Evolutionary conservation across 768 basidiomycete genomes (phyloP), one percentile per base, ranked within the genome.

Genomic region (Suillus plorans): DNA sequence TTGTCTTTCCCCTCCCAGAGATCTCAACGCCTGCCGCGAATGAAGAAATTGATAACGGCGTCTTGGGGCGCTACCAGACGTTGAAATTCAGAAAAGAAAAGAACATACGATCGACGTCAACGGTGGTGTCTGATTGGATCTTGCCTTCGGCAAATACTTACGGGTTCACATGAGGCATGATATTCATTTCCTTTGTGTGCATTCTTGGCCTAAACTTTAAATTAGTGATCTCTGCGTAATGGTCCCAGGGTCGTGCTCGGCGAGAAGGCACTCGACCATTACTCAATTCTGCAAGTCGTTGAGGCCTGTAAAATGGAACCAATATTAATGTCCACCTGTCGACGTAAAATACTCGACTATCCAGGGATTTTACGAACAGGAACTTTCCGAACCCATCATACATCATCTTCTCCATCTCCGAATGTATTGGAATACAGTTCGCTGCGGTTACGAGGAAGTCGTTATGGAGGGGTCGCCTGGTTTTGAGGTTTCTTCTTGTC

Each of bases 221-320:
- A 52, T 52, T 16, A 52, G 50, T 7, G 50, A 57, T 36, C 34
- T n/a, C 18, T 53, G 52, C 52, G 52, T 56, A 56, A 58, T 58
- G 8, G 16, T 16, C 39, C 37, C 12, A 58, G 57, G 39, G 39
- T 58, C 57, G 25, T 6, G 37, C 37, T 41, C 37, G 31, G 31
- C 31, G 57, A 58, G 57, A 58, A 58, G 57, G 16, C 28, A 18
- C 22, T 25, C 37, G 3, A 58, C 28, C 18, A 16, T 22, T 3
- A 39, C 56, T 39, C 56, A 14, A 57, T 37, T 57, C 31, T 37
- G n/a, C 56, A 14, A 14, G 56, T 8, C 6, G 37, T 57, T 8
- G 37, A 57, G n/a, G 13, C 16, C 37, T 37, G 6, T 25, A 22
- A 25, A 58, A 58, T 39, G 14, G 37, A 58, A 22, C 10, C 57